Evolutionary conservation across 495 filamentous ascomycete species (phyloP), one percentile per base, ranked within the genome.

Genomic region (Talaromyces wortmannii): DNA sequence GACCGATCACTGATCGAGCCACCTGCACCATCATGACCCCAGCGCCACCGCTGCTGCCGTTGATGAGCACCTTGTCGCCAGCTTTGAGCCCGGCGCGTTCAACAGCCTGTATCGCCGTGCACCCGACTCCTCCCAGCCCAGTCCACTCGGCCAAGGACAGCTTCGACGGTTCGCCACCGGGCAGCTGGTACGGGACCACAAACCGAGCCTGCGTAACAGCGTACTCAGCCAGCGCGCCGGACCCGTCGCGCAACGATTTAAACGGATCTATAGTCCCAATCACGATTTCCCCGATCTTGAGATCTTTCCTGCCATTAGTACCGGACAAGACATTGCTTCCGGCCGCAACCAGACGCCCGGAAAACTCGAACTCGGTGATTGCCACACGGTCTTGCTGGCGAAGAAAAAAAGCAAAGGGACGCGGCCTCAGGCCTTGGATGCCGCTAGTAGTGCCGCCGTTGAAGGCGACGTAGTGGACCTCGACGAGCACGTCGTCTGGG

Each of bases 11-110:
- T 0, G 76, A 72, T 47, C 77, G 75, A 17, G 96, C 66, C 40
- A 97, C 68, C 72, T 95, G 90, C 23, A 81, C 85, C 52, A 97
- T 74, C 70, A 86, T 83, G 36, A 85, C 74, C 0, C 92, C 94
- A 1, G 91, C 88, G 3, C 94, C 94, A 45, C 94, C 94, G 10
- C 91, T 91, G 0, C 94, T 92, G 0, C 92, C 92, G 60, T 95
- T 90, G 36, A 97, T 79, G 2, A 98, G 81, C 8, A 94, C 79
- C 85, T 87, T 95, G 55, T 95, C 89, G 0, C 85, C 89, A 4
- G 11, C 15, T 46, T 46, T 46, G 3, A 46, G 10, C 7, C 44
- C 44, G 7, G 44, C 44, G 2, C 44, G 13, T 2, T 46, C 44
- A 46, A 46, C 16, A 10, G 15, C 13, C 15, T 46, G 44, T n/a